Evolutionary conservation across 345 rosid genomes (phyloP).

Genomic region (Iberis pinnata): DNA sequence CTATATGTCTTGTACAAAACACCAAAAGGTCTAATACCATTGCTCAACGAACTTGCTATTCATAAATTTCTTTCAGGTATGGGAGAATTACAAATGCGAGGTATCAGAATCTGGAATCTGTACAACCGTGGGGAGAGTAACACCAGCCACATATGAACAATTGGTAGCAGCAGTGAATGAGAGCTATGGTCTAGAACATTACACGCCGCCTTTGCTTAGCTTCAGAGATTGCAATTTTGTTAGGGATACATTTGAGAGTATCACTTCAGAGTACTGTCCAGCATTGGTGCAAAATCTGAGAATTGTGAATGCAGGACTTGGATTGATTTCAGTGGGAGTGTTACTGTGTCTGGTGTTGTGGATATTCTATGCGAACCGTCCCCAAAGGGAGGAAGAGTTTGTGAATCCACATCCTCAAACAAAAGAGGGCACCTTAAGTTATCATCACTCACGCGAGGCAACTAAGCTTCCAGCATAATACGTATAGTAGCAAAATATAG

Average conservation of each 20-base stretch:
- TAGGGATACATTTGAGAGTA: conserved; percentile 61
- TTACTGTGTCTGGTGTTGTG: conserved; percentile 83
- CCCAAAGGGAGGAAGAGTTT: conserved; percentile 98
- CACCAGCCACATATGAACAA: conserved; percentile 49
- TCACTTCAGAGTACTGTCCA: conserved; percentile 63
- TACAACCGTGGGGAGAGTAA: conserved; percentile 74
- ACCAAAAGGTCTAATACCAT: conserved; percentile 2
- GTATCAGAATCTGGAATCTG: conserved; percentile 49
- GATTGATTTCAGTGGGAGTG: conserved; percentile 78
- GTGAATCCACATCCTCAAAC: conserved; percentile 31
- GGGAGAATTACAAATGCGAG: conserved; percentile 59
- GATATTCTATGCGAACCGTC: conserved; percentile 92
- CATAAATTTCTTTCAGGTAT: conserved; percentile 43
- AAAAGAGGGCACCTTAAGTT: conserved; percentile 3
- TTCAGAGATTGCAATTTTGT: conserved; percentile 86
- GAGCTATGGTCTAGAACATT: conserved; percentile 77
- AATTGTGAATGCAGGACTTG: conserved; percentile 73
- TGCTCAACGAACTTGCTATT: background rate
- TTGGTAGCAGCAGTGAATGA: conserved; percentile 71
- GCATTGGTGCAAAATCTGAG: conserved; percentile 63
- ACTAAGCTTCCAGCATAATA: conserved; percentile 19
- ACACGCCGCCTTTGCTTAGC: conserved; percentile 80
- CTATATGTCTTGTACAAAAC: background rate
- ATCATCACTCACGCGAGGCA: conserved; percentile 13
- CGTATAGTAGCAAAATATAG: conserved; percentile 25